A percentile compares a stretch with the other conserved stretches of the same genome.
phyloP scores from a whole-genome alignment of 768 basidiomycete species.

The Paxillus ammoniavirescens region DNA sequence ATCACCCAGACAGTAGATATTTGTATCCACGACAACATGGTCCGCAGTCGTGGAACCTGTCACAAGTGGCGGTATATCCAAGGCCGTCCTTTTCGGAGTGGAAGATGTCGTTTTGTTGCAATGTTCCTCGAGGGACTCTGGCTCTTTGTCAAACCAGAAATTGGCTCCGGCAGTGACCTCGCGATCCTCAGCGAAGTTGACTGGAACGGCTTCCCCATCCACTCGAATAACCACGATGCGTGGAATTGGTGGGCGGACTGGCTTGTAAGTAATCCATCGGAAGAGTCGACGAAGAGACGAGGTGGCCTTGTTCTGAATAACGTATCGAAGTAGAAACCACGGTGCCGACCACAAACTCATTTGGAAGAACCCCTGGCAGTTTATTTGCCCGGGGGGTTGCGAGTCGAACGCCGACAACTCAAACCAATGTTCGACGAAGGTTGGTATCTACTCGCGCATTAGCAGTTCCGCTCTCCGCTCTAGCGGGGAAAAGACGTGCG shows the following conservation, averaged over 20 bases:
- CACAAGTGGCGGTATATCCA: background rate
- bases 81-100: background rate
- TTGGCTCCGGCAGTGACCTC: background rate
- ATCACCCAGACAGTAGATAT: background rate
- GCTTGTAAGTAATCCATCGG: background rate
- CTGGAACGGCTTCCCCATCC: slow-evolving; percentile 14
- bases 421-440: slow-evolving; percentile 18
- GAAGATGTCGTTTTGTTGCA: too few relatives aligned
- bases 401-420: slow-evolving; percentile 15
- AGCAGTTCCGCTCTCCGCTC: background rate
- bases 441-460: slow-evolving; percentile 15
- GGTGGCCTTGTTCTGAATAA: background rate
- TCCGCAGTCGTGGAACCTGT: background rate
- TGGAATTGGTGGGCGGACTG: slow-evolving; percentile 3
- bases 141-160: background rate
- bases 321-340: slow-evolving; percentile 4
- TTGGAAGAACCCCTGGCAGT: slow-evolving; percentile 1
- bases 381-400: background rate
- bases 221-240: slow-evolving; percentile 13
- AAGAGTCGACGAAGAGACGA: background rate
- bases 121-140: too few relatives aligned
- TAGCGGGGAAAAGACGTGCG: background rate
- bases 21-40: background rate
- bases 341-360: slow-evolving; percentile 5
- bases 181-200: slow-evolving; percentile 3